Evolutionary conservation across 495 filamentous ascomycete genomes (phyloP).

Genomic region (Hypomontagnella monticulosa): DNA sequence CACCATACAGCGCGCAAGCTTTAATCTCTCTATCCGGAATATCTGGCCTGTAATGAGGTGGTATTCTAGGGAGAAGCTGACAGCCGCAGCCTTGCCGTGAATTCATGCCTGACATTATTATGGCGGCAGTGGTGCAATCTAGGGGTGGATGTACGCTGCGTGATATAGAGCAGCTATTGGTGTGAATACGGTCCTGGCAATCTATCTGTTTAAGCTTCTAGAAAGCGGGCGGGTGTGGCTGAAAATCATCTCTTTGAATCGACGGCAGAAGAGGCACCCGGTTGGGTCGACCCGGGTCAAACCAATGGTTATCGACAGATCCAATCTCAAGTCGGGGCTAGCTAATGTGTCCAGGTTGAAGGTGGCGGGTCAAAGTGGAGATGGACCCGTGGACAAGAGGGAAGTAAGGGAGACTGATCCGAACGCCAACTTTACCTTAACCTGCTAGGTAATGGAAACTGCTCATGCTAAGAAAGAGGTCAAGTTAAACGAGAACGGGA

Average conservation of each 20-base stretch:
- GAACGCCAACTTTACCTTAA: background rate
- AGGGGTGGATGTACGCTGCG: too few relatives aligned
- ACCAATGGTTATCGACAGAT: background rate
- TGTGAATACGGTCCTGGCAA: slow-evolving; percentile 25
- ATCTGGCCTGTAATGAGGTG: background rate
- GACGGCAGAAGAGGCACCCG: slow-evolving; percentile 6
- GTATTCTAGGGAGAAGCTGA: slow-evolving; percentile 11
- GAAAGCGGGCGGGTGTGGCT: slow-evolving; percentile 32
- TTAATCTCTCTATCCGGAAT: background rate
- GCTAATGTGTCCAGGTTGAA: background rate
- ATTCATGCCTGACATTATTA: background rate
- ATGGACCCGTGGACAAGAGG: slow-evolving; percentile 1
- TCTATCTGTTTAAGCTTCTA: slow-evolving; percentile 27
- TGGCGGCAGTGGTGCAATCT: background rate
- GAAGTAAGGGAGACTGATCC: slow-evolving; percentile 12
- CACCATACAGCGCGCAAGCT: background rate
- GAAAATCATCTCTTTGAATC: slow-evolving; percentile 12
- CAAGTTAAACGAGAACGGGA: background rate
- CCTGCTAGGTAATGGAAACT: background rate
- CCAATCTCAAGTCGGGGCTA: background rate
- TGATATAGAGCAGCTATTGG: slow-evolving; percentile 5
- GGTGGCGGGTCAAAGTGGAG: slow-evolving; percentile 10
- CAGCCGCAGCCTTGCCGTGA: slow-evolving; percentile 13
- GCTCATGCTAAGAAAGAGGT: too few relatives aligned
- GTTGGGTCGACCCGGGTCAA: background rate